Percentiles rank a stretch among this genome's conserved stretches.
Conservation (phyloP, 345 rosid species). For the Syzygium aromaticum region DNA sequence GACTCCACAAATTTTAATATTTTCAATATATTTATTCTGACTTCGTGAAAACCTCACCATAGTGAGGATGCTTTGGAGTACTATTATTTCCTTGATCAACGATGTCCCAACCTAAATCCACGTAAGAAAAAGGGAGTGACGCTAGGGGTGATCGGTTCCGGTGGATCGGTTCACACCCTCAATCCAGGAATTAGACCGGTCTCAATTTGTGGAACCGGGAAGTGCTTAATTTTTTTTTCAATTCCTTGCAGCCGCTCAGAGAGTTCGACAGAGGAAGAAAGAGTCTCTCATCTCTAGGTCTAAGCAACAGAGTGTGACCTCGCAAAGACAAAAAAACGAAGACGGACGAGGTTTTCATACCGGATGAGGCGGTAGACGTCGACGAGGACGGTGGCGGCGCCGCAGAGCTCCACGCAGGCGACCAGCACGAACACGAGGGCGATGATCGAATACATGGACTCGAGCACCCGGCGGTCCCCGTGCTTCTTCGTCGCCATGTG, state of each 20-base stretch:
- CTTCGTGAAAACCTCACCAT: background rate
- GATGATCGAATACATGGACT: conserved; percentile 28
- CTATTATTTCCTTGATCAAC: background rate
- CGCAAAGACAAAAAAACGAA: background rate
- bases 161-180: no score
- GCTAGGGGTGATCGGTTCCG: no score
- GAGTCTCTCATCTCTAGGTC: background rate
- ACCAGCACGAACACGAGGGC: conserved; percentile 61
- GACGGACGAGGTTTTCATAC: conserved; percentile 56
- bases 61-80: background rate
- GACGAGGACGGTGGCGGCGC: conserved; percentile 67
- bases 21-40: background rate
- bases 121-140: background rate
- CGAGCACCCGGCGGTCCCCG: no score
- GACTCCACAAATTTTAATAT: background rate
- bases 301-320: background rate
- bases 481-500: background rate
- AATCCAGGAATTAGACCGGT: no score
- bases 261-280: background rate
- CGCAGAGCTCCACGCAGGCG: conserved; percentile 82
- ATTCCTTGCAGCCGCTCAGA: background rate
- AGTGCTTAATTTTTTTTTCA: background rate
- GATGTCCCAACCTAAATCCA: background rate
- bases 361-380: conserved; percentile 93
- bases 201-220: background rate